phyloP scores from a whole-genome alignment of 1,139 yeast species.

The Kodamaea derodonti region DNA sequence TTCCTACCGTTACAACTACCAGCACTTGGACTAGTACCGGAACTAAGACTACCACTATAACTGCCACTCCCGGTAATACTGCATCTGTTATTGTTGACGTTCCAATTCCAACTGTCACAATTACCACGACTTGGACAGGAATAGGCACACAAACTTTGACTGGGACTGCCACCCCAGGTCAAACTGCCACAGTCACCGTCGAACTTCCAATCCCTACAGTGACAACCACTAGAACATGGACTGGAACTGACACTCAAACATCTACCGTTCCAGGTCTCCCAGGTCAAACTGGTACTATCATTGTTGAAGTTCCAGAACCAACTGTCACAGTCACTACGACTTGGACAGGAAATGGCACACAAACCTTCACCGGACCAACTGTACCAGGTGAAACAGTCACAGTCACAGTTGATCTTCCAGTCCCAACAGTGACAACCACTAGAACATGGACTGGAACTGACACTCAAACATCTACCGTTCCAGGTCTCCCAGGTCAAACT shows the following conservation, averaged over 20 bases:
- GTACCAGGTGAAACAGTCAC: conserved; percentile 5
- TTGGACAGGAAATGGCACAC: conserved; percentile 2
- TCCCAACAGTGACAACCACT: conserved; percentile 7
- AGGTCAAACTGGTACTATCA: conserved; percentile 10
- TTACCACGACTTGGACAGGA: background rate
- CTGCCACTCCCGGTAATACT: background rate
- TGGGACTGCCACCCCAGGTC: background rate
- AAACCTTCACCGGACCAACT: conserved; percentile 2
- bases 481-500: conserved; percentile 5
- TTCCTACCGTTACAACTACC: background rate
- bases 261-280: conserved; percentile 2
- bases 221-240: background rate
- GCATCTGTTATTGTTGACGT: background rate
- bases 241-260: background rate
- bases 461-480: conserved; percentile 7
- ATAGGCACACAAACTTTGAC: background rate
- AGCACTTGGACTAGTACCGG: background rate
- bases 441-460: conserved; percentile 9
- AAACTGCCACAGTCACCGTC: background rate
- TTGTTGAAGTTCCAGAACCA: conserved; percentile 6
- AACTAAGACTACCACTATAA: background rate
- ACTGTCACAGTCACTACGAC: conserved; percentile 9
- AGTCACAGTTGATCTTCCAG: conserved; percentile 12
- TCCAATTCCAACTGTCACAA: conserved; percentile 1
- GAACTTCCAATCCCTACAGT: background rate